Conservation (phyloP, 192 early-diverging fungal species). For the Rhizophagus prolifer region DNA sequence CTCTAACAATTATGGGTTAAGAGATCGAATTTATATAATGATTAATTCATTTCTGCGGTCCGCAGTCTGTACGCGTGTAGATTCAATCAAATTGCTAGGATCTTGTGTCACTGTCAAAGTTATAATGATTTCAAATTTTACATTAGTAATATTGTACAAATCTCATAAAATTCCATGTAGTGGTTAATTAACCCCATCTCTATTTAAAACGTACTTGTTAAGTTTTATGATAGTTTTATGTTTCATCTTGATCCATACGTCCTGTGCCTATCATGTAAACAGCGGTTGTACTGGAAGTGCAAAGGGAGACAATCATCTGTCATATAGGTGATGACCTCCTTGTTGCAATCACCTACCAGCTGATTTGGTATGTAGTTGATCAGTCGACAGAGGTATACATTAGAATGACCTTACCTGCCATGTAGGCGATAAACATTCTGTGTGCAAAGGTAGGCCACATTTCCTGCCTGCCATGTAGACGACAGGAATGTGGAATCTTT, state of each 20-base stretch:
- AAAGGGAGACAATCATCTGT: constrained; percentile 23
- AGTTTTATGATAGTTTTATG: not conserved
- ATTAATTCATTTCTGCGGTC: no score
- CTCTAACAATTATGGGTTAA: no score
- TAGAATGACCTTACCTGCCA: constrained; percentile 29
- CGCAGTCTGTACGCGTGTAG: not conserved
- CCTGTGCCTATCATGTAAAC: constrained; percentile 12
- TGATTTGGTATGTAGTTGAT: constrained; percentile 28
- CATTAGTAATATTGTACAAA: no score
- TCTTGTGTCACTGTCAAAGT: not conserved
- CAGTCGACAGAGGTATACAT: constrained; percentile 20
- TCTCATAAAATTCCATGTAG: no score
- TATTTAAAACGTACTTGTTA: no score
- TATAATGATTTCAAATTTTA: no score
- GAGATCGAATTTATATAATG: no score
- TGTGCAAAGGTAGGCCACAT: constrained; percentile 31
- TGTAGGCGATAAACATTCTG: constrained; percentile 26
- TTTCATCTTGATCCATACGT: constrained; percentile 3
- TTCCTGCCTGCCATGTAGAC: constrained; percentile 12
- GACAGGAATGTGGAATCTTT: constrained; percentile 18
- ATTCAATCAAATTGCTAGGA: not conserved
- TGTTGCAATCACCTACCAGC: constrained; percentile 26
- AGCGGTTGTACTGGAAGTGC: constrained; percentile 26
- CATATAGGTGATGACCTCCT: constrained; percentile 30
- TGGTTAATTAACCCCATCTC: no score